Evolutionary conservation across 1,284 basidiomycete species (phyloP), one percentile per base, ranked within the genome.

Genomic region (Rhizoctonia solani): DNA sequence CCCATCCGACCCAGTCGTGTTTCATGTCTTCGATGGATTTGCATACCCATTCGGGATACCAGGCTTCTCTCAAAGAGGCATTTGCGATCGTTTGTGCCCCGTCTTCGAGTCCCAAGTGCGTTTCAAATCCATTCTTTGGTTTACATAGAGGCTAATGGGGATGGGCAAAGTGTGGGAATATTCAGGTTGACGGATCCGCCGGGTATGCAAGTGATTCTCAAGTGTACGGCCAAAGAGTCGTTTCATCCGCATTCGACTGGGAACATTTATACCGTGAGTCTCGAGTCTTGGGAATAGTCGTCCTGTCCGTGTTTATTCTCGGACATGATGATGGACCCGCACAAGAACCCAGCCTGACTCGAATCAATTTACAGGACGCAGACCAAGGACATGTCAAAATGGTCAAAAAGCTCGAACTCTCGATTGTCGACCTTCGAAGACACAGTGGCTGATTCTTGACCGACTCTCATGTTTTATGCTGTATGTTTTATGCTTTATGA

Each of bases 21-120:
- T 92, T 92, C 78, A 92, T 95, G 87, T 92, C 89, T 5, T 93
- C 90, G 23, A 86, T 93, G 11, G 93, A 95, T 75, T 77, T 95
- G 42, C 93, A 95, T 73, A 95, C 92, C 1, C 93, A 95, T 74
- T 87, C 89, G 1, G 86, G 84, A 4, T 95, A 93, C 77, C 93
- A 95, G 72, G 77, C 85, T 25, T 92, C 93, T 87, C 81, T 95
- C 2, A 90, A 90, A 0, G 93, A 95, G 75, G 92, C 92, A 0
- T 90, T 95, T 73, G 93, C 93, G 0, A 90, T 95, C 52, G 93
- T 95, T 13, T 95, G 92, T 73, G 90, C 92, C 1, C 93, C 93
- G 0, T 84, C 84, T 65, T 86, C 85, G 1, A 85, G 82, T 23
- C 93, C 92, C 0, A 88, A 85, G 90, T 91, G 75, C 41, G 85